These are phyloP conservation scores for Raphanus hybrid DNA, from an alignment of 441 rosid genomes.

Conservation along the genomic window DNA sequence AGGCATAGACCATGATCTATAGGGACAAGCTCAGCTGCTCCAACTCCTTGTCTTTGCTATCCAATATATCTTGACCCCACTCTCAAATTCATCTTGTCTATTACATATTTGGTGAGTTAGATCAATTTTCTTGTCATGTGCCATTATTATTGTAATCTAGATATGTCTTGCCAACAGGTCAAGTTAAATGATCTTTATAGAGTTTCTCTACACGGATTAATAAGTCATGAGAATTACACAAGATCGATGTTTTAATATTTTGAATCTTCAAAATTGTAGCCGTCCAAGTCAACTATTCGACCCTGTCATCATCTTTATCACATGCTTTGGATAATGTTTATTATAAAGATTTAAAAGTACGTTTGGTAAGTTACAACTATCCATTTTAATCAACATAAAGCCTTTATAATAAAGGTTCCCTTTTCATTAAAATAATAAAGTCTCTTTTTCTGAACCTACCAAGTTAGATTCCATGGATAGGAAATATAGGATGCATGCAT, in stretches of 20 bases:
- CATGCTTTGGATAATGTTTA: conserved; percentile 34
- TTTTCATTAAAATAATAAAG: conserved; percentile 29
- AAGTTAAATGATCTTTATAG: not conserved
- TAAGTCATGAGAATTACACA: not conserved
- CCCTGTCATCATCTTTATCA: conserved; percentile 24
- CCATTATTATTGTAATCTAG: not conserved
- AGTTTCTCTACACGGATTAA: not conserved
- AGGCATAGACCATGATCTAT: conserved; percentile 95
- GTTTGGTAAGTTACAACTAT: conserved; percentile 46
- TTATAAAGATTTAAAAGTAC: conserved; percentile 19
- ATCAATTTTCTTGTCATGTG: not conserved
- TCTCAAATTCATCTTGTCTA: no score
- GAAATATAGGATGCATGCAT: conserved; percentile 30
- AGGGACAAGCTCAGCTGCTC: conserved; percentile 78
- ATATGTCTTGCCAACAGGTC: not conserved
- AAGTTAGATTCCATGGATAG: conserved; percentile 43
- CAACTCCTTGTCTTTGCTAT: conserved; percentile 37
- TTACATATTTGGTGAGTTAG: no score
- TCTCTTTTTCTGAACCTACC: conserved; percentile 39
- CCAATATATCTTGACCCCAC: not conserved
- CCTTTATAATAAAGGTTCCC: not conserved
- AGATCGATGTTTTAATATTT: not conserved
- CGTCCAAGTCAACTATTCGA: conserved; percentile 27
- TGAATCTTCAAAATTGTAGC: conserved; percentile 15
- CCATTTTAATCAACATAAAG: conserved; percentile 34